A percentile compares a stretch with the other conserved stretches of the same genome.
These are phyloP conservation scores for Poa pratensis DNA, from an alignment of 176 grass and related monocot species.

Conservation along the genomic window DNA sequence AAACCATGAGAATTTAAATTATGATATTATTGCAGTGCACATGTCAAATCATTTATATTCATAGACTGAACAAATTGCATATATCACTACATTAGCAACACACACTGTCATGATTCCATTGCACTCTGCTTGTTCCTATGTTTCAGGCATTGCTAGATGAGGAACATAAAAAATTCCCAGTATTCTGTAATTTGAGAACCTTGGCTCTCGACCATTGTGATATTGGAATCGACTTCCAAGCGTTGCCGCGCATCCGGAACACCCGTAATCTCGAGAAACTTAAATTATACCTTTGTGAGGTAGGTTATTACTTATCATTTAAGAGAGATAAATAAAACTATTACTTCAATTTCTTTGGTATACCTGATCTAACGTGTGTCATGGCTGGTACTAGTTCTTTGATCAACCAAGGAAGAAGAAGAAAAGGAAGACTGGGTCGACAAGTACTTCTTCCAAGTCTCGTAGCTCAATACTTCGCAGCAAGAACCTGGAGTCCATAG, in stretches of 20 bases:
- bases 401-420: not conserved
- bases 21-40: not conserved
- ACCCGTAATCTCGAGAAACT: slow-evolving; percentile 9
- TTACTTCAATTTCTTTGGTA: not conserved
- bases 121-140: not conserved
- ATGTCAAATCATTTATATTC: not conserved
- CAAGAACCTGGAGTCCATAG: slow-evolving; percentile 9
- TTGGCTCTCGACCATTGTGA: slow-evolving; percentile 11
- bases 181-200: slow-evolving; percentile 11
- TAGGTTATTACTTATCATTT: not conserved
- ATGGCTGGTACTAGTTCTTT: not conserved
- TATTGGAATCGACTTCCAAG: not conserved
- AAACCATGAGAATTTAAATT: not conserved
- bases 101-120: not conserved
- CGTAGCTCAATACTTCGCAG: not conserved
- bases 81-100: not conserved
- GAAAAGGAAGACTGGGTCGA: not conserved
- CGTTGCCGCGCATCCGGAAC: slow-evolving; percentile 2
- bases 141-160: slow-evolving; percentile 15
- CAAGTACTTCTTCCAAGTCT: not conserved
- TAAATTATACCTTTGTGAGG: slow-evolving; percentile 19
- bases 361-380: not conserved
- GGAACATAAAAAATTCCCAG: not conserved
- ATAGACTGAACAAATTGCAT: not conserved
- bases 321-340: not conserved